Evolutionary conservation across 2,329 filamentous ascomycete genomes (phyloP), one percentile per base, ranked within the genome.

Genomic region (Stemphylium lycopersici): DNA sequence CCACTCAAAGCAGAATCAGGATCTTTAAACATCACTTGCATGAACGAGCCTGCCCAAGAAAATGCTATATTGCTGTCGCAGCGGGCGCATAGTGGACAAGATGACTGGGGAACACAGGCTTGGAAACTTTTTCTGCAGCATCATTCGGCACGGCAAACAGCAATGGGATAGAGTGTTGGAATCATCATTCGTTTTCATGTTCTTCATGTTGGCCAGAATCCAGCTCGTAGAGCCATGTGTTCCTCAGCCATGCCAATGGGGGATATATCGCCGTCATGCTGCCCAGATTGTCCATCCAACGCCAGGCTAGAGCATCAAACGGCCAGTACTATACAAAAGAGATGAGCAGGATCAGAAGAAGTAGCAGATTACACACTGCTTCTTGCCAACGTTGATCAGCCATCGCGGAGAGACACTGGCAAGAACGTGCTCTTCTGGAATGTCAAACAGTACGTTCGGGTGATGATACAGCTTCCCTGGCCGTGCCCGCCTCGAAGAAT

Each of bases 121-220:
- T 16, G 41, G 16, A 11, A 12, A 10, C 11, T 16, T 37, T 2
- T 16, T 16, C 13, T 18, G 16, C n/a, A 34, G 20, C 18, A 32
- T 38, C 20, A 47, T 24, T 6, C 3, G n/a, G 39, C 18, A 16
- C 18, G 6, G n/a, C 18, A 24, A 20, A 29, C 48, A 31, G 12
- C 18, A 18, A 10, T 1, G 16, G 5, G 7, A 15, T 41, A 26
- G 22, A n/a, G 22, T 22, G 33, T 47, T 47, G 42, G 39, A 18
- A 22, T 61, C 58, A 58, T 61, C 40, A 61, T 52, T 67, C 59
- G 46, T 64, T 52, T 66, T 44, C 46, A 60, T 42, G 42, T 58
- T 64, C 55, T 46, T 61, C 46, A 49, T 49, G 34, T 53, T 58
- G 58, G 53, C 50, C 34, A 54, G 45, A 43, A 45, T 18, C 15